A percentile compares a stretch with the other conserved stretches of the same genome.
These are phyloP conservation scores for Vanrija sp. DNA, from an alignment of 1,284 basidiomycete genomes.

Conservation along the genomic window DNA sequence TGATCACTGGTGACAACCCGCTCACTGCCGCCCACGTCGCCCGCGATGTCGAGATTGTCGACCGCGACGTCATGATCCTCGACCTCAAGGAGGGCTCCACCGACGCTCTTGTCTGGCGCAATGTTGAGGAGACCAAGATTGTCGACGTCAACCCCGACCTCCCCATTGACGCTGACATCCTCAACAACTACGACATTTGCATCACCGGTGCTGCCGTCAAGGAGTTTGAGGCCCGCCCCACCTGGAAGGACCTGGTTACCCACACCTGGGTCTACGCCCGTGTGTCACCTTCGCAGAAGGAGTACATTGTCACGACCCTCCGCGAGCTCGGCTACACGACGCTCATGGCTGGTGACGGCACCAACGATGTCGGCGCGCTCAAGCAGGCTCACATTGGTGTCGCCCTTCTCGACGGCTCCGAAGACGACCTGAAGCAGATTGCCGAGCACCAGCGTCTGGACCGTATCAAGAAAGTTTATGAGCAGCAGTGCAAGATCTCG, in stretches of 20 bases:
- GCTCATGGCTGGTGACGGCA: constrained; percentile 95
- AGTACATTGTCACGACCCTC: constrained; percentile 82
- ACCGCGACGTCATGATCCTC: constrained; percentile 84
- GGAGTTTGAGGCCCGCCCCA: constrained; percentile 62
- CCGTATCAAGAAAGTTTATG: constrained; percentile 89
- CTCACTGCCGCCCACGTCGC: constrained; percentile 92
- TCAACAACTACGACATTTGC: constrained; percentile 86
- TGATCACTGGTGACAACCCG: constrained; percentile 98
- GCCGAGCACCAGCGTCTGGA: constrained; percentile 85
- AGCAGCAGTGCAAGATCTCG: constrained; percentile 84
- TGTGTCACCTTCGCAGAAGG: constrained; percentile 92
- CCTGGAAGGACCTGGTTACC: constrained; percentile 75
- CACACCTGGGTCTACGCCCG: constrained; percentile 96
- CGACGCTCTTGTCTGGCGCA: constrained; percentile 80
- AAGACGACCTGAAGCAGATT: constrained; percentile 86
- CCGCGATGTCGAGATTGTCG: constrained; percentile 89
- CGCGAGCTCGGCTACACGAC: constrained; percentile 83
- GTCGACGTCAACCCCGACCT: constrained; percentile 74
- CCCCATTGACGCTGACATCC: constrained; percentile 70
- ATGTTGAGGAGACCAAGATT: constrained; percentile 81
- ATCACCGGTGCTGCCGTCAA: constrained; percentile 87
- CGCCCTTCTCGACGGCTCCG: constrained; percentile 82
- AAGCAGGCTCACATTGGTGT: constrained; percentile 96
- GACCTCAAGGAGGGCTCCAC: constrained; percentile 78
- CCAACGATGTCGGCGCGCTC: constrained; percentile 92